Percentiles rank a stretch among this genome's conserved stretches.
phyloP scores from a whole-genome alignment of 345 rosid species.

The Moricandia arvensis region DNA sequence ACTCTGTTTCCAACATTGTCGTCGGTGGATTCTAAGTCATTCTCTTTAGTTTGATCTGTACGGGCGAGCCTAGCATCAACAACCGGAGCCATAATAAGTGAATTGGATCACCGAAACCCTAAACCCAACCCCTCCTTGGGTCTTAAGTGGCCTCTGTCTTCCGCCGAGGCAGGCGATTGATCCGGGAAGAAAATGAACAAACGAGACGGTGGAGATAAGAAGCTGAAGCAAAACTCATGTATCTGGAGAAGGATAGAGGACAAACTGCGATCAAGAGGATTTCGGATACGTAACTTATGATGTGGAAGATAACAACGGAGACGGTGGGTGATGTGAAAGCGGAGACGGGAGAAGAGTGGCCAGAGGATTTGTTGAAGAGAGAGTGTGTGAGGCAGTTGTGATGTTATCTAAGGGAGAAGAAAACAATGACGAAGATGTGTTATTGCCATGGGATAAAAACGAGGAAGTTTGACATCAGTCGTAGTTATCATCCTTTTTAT shows the following conservation, averaged over 20 bases:
- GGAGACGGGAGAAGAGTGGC: constrained; percentile 72
- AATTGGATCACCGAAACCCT: too few species aligned
- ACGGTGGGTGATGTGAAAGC: constrained; percentile 31
- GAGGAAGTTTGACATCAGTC: constrained; percentile 31
- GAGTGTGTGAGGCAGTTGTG: constrained; percentile 89
- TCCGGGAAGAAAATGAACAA: constrained; percentile 23
- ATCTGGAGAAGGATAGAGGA: too few species aligned
- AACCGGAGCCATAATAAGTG: too few species aligned
- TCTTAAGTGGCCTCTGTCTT: too few species aligned
- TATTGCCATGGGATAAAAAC: constrained; percentile 64
- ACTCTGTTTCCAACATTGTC: too few species aligned
- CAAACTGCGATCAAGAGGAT: constrained; percentile 48
- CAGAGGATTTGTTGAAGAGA: constrained; percentile 71
- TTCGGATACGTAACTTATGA: constrained; percentile 65
- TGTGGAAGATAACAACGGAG: constrained; percentile 39
- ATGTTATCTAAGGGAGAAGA: constrained; percentile 47
- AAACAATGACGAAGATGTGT: constrained; percentile 42
- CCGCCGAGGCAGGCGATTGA: too few species aligned
- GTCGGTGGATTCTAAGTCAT: too few species aligned
- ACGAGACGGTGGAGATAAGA: constrained; percentile 21
- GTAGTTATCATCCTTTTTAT: too few species aligned
- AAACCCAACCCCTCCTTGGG: too few species aligned
- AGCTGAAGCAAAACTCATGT: constrained; percentile 25
- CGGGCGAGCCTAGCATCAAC: too few species aligned
- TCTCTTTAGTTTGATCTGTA: too few species aligned